Base-by-base conservation (phyloP, 1,139 yeast genomes). In the Debaryomycetaceae sp. region DNA sequence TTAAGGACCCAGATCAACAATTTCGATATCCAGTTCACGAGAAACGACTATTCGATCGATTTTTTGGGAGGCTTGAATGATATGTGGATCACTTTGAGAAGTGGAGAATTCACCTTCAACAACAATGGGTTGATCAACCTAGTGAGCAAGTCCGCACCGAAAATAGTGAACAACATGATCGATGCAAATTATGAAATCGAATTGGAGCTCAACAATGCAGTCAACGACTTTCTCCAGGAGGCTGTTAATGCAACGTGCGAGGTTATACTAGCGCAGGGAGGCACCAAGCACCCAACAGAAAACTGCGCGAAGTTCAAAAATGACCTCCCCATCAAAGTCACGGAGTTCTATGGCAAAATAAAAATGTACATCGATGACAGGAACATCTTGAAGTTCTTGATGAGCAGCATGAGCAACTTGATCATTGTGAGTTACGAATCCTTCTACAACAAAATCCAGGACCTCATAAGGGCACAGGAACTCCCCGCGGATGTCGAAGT, bases 161-260 rank as follows among this genome's bases (percentile, higher is more conserved):
- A 80, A 50, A 88, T 89, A n/a, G 85, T 87, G 9, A 85, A 83
- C 55, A 85, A 87, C 60, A 86, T 85, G 88, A 78, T 85, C 41
- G 97, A 91, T 63, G 95, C 96, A 22, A 81, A 88, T 52, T 74
- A 65, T 40, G 97, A 90, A 60, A 71, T 90, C 35, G 87, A 86
- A 53, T 72, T 81, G 17, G 91, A 86, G 53, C 72, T 91, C 50
- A 77, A 91, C 51, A 81, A 80, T 50, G 72, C 84, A 2, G 87
- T 89, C 20, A 85, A 83, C 49, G 81, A 77, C 24, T 82, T 88
- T 44, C 68, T 79, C 22, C 63, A 70, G 22, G 70, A 68, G 17
- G 68, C 76, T 38, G 58, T 73, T 6, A 65, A 66, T 42, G 51
- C 55, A 3, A 65, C 77, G 27, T 65, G 71, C 38, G 65, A 61